Evolutionary conservation across 345 rosid species (phyloP).

Genomic region (Camelina neglecta): DNA sequence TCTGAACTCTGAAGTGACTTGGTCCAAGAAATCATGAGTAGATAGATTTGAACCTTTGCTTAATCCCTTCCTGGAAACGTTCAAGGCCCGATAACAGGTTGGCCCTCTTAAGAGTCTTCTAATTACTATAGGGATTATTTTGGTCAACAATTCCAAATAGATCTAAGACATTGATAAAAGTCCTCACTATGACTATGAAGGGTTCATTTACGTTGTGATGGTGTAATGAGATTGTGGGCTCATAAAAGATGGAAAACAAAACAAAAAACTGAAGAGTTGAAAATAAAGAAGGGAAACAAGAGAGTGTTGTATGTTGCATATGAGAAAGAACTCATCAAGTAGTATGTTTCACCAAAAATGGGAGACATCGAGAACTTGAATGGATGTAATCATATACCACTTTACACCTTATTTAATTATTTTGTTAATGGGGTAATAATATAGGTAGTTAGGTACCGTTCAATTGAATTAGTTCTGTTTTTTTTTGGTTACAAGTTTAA

Average conservation of each 20-base stretch:
- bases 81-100: constrained; percentile 16
- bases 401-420: background rate
- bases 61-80: constrained; percentile 3
- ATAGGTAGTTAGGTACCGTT: background rate
- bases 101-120: background rate
- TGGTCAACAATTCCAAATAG: background rate
- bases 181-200: background rate
- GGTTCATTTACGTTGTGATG: constrained; percentile 8
- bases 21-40: constrained; percentile 25
- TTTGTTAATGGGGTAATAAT: background rate
- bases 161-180: background rate
- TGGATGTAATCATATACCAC: background rate
- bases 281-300: constrained; percentile 13
- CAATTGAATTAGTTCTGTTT: constrained; percentile 4
- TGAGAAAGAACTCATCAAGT: constrained; percentile 3
- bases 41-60: background rate
- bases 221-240: background rate
- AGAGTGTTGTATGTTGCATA: background rate
- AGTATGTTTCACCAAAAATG: constrained; percentile 10
- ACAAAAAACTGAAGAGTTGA: constrained; percentile 6
- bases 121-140: background rate
- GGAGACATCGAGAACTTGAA: constrained; percentile 15
- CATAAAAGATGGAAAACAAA: background rate
- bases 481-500: constrained; percentile 1
- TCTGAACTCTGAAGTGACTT: background rate